Evolutionary conservation across 2,329 filamentous ascomycete genomes (phyloP), one percentile per base, ranked within the genome.

Genomic region (Ceratocystis colombiana): DNA sequence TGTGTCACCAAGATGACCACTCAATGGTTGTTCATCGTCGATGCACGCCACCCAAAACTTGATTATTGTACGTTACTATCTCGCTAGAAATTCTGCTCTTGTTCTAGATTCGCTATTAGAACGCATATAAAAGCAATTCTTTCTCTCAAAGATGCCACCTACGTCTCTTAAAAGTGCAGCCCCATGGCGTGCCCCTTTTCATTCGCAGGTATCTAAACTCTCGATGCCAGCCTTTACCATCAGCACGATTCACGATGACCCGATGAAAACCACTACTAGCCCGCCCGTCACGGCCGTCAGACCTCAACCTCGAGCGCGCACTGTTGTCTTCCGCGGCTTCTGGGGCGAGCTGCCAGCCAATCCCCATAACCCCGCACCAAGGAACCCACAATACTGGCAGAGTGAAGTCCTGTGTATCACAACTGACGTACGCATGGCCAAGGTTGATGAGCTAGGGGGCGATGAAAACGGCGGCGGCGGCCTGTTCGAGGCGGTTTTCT

Each of bases 341-440:
- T 96, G 89, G 84, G 86, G 85, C 0, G 80, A 82, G 66, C 79
- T 96, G 0, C 86, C 88, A 3, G 79, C 79, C 64, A 89, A 92
- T 75, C 82, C 84, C 55, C 84, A 86, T 74, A 93, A 94, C 75
- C 77, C 83, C 44, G 88, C 89, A 2, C 80, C 84, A 69, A 79
- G 80, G 69, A 96, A 96, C 74, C 86, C 88, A 3, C 70, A 77
- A 33, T 62, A 75, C 0, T 96, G 84, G 73, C 86, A 88, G 72
- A 90, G 84, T 71, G 91, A 97, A 70, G 78, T 93, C 71, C 82
- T 88, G 2, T 87, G 88, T 0, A 87, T 96, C 72, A 96, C 93
- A 0, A 96, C 91, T 0, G 94, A 97, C 74, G 84, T 84, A 7
- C 84, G 93, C 59, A 96, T 95, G 90, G 82, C 86, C 68, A 97